A percentile compares a stretch with the other conserved stretches of the same genome.
These are phyloP conservation scores for Dictyostelium brefeldianum DNA, from an alignment of 78 protist genomes.

Conservation along the genomic window DNA sequence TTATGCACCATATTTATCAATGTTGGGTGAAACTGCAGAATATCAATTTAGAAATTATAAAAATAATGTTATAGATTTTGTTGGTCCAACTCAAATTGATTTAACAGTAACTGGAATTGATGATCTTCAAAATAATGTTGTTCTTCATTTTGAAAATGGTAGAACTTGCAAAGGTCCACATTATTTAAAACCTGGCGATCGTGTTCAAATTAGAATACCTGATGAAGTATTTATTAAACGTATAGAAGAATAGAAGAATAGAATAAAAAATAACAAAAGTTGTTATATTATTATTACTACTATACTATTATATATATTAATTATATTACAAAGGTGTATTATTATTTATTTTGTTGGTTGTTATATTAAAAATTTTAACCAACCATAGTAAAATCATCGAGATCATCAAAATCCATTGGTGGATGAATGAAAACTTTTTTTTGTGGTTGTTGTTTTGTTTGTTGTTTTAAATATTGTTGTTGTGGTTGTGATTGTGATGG, in stretches of 20 bases:
- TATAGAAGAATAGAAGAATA: too few species aligned
- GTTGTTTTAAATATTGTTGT: not conserved
- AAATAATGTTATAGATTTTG: constrained; percentile 33
- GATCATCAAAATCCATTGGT: constrained; percentile 24
- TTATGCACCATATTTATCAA: constrained; percentile 24
- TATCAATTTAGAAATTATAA: constrained; percentile 22
- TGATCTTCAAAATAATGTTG: constrained; percentile 10
- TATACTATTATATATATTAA: too few species aligned
- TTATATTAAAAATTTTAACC: not conserved
- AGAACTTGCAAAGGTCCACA: constrained; percentile 31
- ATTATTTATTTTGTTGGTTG: not conserved
- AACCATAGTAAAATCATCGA: constrained; percentile 64
- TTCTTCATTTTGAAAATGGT: constrained; percentile 51
- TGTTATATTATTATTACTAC: too few species aligned
- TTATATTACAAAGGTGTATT: not conserved
- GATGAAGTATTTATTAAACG: constrained; percentile 39
- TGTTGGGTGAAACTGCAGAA: constrained; percentile 9
- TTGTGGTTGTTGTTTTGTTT: not conserved
- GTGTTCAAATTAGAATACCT: constrained; percentile 27
- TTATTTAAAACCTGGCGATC: constrained; percentile 23
- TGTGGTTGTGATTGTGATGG: not conserved
- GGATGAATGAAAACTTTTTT: not conserved
- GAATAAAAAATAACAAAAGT: not conserved
- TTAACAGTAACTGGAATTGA: not conserved
- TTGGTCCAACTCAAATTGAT: constrained; percentile 42